These are phyloP conservation scores for Amphicarpaea edgeworthii DNA, from an alignment of 306 rosid genomes.

Conservation along the genomic window DNA sequence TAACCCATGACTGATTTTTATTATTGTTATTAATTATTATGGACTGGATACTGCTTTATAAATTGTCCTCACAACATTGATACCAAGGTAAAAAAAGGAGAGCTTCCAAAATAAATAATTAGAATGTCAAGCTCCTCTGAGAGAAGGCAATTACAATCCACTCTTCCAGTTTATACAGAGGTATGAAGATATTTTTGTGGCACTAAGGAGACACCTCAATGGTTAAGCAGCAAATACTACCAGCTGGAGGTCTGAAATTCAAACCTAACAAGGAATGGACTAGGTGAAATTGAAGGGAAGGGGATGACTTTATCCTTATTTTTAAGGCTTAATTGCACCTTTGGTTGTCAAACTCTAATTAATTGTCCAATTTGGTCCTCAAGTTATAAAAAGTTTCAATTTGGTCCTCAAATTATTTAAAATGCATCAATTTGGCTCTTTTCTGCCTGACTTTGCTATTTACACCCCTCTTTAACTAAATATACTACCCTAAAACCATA, in stretches of 20 bases:
- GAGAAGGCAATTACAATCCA: conserved; percentile 15
- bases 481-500: no score
- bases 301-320: conserved; percentile 29
- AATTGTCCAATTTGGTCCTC: no score
- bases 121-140: conserved; percentile 24
- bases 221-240: conserved; percentile 25
- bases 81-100: conserved; percentile 19
- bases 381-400: no score
- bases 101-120: conserved; percentile 26
- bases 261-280: conserved; percentile 12
- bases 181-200: conserved; percentile 6
- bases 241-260: conserved; percentile 14
- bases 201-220: conserved; percentile 14
- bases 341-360: no score
- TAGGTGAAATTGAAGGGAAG: conserved; percentile 2
- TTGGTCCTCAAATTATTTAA: no score
- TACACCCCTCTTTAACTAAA: no score
- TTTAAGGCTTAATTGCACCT: no score
- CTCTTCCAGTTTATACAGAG: conserved; percentile 29
- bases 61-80: conserved; percentile 9
- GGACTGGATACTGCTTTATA: conserved; percentile 15
- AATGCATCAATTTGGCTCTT: no score
- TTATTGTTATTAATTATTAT: not conserved
- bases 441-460: no score
- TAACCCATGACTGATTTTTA: conserved; percentile 8